Percentiles rank a stretch among this genome's conserved stretches.
phyloP scores from a whole-genome alignment of 192 early-diverging fungal genomes.

The Gamsiella multidivaricata region DNA sequence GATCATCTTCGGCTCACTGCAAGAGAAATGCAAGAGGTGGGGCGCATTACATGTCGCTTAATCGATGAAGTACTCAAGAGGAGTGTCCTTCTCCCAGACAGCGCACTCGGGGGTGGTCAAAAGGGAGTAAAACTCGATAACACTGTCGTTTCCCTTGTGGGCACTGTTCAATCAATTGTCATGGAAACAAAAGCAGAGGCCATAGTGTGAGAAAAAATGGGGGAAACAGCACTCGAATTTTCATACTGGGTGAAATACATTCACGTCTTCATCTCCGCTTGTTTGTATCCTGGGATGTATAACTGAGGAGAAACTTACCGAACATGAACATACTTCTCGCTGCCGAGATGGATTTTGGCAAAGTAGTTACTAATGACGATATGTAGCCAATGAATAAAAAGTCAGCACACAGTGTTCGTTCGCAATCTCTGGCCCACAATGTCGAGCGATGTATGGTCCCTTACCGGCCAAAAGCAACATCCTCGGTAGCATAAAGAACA shows the following conservation, averaged over 20 bases:
- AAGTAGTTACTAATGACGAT: constrained; percentile 57
- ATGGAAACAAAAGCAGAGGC: too few relatives aligned
- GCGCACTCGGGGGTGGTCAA: constrained; percentile 61
- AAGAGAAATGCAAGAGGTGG: too few relatives aligned
- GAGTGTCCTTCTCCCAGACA: constrained; percentile 62
- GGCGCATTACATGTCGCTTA: too few relatives aligned
- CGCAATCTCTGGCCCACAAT: neutral
- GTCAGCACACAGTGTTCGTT: too few relatives aligned
- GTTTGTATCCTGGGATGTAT: neutral
- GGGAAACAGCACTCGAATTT: too few relatives aligned
- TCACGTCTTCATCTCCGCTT: constrained; percentile 28
- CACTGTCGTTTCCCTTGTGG: constrained; percentile 53
- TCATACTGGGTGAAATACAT: constrained; percentile 62
- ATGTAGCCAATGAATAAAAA: neutral
- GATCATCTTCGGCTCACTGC: too few relatives aligned
- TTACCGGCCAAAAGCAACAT: constrained; percentile 63
- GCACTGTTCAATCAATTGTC: constrained; percentile 36
- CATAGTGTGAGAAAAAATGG: too few relatives aligned
- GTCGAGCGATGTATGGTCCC: neutral
- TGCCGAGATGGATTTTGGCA: constrained; percentile 65
- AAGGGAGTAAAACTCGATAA: constrained; percentile 60
- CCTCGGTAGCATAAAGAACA: constrained; percentile 60
- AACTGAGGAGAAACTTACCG: constrained; percentile 40
- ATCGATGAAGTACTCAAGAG: constrained; percentile 63
- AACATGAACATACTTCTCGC: constrained; percentile 63